phyloP scores from a whole-genome alignment of 768 basidiomycete species.

The Lentinula detonsa region DNA sequence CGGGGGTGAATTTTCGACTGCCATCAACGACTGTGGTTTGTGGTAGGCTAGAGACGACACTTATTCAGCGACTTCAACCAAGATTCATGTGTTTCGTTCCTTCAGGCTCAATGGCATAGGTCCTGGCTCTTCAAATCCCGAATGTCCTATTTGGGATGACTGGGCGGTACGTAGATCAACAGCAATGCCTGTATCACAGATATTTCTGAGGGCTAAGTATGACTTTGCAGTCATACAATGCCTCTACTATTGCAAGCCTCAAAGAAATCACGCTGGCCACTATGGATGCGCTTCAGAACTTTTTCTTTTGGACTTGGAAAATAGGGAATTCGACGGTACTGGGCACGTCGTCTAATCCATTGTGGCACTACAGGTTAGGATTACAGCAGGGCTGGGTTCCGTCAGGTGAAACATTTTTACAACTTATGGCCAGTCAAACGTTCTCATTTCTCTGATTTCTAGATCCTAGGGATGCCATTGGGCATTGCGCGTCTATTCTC shows the following conservation, averaged over 20 bases:
- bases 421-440: not conserved
- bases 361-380: conserved; percentile 90
- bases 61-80: not conserved
- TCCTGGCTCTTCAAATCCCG: conserved; percentile 24
- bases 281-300: conserved; percentile 90
- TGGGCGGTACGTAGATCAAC: conserved; percentile 30
- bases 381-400: conserved; percentile 85
- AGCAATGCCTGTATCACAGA: not conserved
- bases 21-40: conserved; percentile 71
- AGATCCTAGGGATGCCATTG: conserved; percentile 43
- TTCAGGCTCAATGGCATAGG: conserved; percentile 43
- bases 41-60: conserved; percentile 31
- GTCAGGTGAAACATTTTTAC: conserved; percentile 37
- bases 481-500: conserved; percentile 34
- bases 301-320: conserved; percentile 97
- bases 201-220: conserved; percentile 4
- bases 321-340: conserved; percentile 75
- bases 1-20: conserved; percentile 81
- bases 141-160: conserved; percentile 37
- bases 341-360: conserved; percentile 63
- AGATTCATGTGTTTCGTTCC: not conserved
- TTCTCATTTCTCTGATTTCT: not conserved
- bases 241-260: conserved; percentile 50
- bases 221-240: conserved; percentile 43
- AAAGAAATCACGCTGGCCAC: conserved; percentile 66